Conservation (phyloP, 1,284 basidiomycete genomes). For the Rhodotorula mucilaginosa region DNA sequence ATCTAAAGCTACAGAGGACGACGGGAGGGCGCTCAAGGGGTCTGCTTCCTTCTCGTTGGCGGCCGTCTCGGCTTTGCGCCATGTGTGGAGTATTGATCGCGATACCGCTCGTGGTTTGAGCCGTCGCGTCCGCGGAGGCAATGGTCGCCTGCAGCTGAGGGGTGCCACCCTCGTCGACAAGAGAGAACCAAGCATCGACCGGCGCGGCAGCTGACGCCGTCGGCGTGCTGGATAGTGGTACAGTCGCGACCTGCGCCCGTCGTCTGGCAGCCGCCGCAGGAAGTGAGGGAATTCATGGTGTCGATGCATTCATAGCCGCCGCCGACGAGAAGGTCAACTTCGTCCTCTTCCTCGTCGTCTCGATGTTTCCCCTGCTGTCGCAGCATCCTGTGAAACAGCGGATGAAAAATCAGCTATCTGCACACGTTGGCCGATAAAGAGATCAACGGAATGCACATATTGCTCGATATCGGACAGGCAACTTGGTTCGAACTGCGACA, state of each 20-base stretch:
- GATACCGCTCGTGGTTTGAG: background rate
- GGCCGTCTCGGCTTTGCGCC: background rate
- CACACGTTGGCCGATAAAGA: background rate
- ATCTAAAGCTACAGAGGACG: too few relatives aligned
- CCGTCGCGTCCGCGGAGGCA: conserved; percentile 25
- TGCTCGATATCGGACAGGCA: conserved; percentile 35
- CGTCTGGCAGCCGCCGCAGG: conserved; percentile 69
- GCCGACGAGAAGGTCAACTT: conserved; percentile 14
- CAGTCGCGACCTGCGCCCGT: conserved; percentile 67
- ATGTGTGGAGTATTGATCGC: background rate
- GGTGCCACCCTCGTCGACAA: conserved; percentile 46
- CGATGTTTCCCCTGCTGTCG: background rate
- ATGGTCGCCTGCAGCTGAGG: conserved; percentile 18
- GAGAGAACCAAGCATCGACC: conserved; percentile 45
- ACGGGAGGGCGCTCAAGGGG: too few relatives aligned
- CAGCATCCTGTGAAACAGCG: conserved; percentile 15
- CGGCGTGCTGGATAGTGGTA: conserved; percentile 61
- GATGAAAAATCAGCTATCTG: background rate
- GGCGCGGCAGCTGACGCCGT: conserved; percentile 59
- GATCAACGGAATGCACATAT: background rate
- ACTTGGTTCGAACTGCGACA: conserved; percentile 25
- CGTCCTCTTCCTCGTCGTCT: background rate
- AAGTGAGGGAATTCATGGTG: conserved; percentile 49
- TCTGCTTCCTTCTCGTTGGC: too few relatives aligned
- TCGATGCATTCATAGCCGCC: conserved; percentile 53